Percentiles rank a stretch among this genome's conserved stretches.
phyloP scores from a whole-genome alignment of 768 basidiomycete genomes.

The Psilocybe sp. region DNA sequence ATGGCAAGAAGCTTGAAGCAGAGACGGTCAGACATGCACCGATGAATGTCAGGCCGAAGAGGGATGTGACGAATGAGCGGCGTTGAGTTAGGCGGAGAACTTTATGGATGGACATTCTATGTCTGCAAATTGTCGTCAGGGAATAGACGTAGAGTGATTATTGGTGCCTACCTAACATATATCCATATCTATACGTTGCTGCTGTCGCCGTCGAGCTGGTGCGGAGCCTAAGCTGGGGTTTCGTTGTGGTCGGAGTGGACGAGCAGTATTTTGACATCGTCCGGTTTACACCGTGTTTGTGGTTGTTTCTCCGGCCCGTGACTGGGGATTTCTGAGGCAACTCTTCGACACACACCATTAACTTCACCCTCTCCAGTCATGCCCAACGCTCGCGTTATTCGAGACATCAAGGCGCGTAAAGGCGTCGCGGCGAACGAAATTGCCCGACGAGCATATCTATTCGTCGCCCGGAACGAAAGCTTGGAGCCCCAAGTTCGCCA shows the following conservation, averaged over 20 bases:
- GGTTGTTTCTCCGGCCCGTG: conserved; percentile 18
- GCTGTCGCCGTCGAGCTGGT: conserved; percentile 2
- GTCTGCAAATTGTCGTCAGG: conserved; percentile 13
- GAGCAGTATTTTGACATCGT: neutral
- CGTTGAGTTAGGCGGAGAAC: conserved; percentile 61
- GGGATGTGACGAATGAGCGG: conserved; percentile 71
- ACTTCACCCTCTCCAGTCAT: conserved; percentile 20
- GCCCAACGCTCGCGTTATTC: conserved; percentile 53
- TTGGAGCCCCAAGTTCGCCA: conserved; percentile 88
- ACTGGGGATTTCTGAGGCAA: neutral
- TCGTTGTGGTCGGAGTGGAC: conserved; percentile 6
- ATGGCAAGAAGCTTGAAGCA: conserved; percentile 75
- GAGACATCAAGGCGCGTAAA: conserved; percentile 76
- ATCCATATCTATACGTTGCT: conserved; percentile 21
- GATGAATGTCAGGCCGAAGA: conserved; percentile 80
- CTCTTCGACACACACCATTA: neutral
- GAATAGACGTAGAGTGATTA: neutral
- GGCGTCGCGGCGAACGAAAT: conserved; percentile 77
- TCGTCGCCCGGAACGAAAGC: conserved; percentile 88
- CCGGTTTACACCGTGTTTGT: conserved; percentile 39
- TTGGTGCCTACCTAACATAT: conserved; percentile 15
- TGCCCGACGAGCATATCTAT: conserved; percentile 85
- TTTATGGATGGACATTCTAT: conserved; percentile 58
- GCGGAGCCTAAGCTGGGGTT: neutral
- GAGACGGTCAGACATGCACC: conserved; percentile 78